Evolutionary conservation across 495 filamentous ascomycete species (phyloP).

Genomic region (Penicillium arizonense): DNA sequence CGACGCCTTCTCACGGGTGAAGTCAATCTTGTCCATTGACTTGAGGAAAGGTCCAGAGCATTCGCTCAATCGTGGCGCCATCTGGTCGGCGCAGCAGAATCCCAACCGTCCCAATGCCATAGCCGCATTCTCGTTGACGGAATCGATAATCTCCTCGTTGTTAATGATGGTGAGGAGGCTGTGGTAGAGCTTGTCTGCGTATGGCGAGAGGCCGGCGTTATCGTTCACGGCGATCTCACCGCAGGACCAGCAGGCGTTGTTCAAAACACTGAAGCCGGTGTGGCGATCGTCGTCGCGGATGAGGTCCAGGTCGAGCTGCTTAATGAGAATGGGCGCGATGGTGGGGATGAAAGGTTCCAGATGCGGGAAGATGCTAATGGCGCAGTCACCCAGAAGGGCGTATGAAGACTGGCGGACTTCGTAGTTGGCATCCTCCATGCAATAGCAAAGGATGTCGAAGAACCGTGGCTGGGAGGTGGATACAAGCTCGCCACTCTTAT

Average conservation of each 20-base stretch:
- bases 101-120: slow-evolving; percentile 90
- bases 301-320: slow-evolving; percentile 79
- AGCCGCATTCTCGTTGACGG: slow-evolving; percentile 91
- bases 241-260: slow-evolving; percentile 97
- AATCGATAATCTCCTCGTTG: slow-evolving; percentile 81
- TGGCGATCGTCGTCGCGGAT: slow-evolving; percentile 70
- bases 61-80: slow-evolving; percentile 77
- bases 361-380: slow-evolving; percentile 89
- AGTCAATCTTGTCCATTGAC: slow-evolving; percentile 79
- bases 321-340: slow-evolving; percentile 76
- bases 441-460: slow-evolving; percentile 86
- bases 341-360: slow-evolving; percentile 69
- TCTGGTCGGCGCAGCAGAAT: slow-evolving; percentile 69
- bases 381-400: slow-evolving; percentile 92
- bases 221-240: slow-evolving; percentile 92
- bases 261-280: slow-evolving; percentile 84
- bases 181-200: slow-evolving; percentile 71
- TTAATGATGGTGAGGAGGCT: slow-evolving; percentile 75
- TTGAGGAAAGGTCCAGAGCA: slow-evolving; percentile 80
- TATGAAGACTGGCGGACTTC: slow-evolving; percentile 97
- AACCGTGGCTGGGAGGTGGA: slow-evolving; percentile 71
- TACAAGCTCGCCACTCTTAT: slow-evolving; percentile 73
- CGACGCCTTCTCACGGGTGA: slow-evolving; percentile 91
- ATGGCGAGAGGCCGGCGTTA: slow-evolving; percentile 75
- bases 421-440: slow-evolving; percentile 89